Evolutionary conservation across 305 asterid species (phyloP).

Genomic region (Fraxinus floribunda): DNA sequence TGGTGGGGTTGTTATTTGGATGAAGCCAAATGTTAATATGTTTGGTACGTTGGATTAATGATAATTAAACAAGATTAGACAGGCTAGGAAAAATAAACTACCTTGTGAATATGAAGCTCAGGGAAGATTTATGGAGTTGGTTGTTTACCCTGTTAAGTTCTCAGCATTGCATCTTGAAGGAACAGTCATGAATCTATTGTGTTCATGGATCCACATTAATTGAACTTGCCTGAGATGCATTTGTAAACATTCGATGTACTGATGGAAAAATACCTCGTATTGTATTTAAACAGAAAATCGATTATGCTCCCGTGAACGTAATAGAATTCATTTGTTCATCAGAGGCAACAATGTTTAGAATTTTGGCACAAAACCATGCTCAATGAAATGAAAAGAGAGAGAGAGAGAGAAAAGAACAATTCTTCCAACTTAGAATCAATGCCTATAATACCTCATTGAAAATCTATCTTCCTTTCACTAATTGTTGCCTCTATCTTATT

Average conservation of each 20-base stretch:
- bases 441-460: not conserved
- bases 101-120: not conserved
- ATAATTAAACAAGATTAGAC: not conserved
- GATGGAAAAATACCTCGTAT: too few relatives aligned
- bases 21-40: not conserved
- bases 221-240: too few relatives aligned
- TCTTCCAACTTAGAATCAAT: not conserved
- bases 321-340: not conserved
- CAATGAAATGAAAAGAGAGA: not conserved
- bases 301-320: not conserved
- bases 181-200: not conserved
- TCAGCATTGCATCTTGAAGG: not conserved
- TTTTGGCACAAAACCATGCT: not conserved
- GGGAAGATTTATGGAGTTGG: not conserved
- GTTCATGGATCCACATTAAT: not conserved
- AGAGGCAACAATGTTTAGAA: not conserved
- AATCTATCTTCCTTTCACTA: not conserved
- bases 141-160: not conserved
- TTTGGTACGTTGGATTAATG: not conserved
- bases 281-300: not conserved
- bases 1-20: not conserved
- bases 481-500: not conserved
- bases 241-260: too few relatives aligned
- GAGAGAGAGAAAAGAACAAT: too few relatives aligned
- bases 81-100: too few relatives aligned